phyloP scores from a whole-genome alignment of 371 early-diverging fungal species.

The Mucor racemosus region DNA sequence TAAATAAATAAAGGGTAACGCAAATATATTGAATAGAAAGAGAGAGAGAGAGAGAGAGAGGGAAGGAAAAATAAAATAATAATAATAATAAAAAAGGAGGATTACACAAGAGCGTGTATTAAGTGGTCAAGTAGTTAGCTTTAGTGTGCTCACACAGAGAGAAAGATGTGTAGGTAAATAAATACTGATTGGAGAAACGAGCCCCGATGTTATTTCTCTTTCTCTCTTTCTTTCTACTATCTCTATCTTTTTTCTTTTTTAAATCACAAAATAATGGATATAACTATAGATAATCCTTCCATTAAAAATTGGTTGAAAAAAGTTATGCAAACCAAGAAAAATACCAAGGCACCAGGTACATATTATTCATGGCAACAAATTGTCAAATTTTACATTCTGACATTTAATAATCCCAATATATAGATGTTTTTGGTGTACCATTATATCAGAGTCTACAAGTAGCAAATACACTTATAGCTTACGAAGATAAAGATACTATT shows the following conservation, averaged over 20 bases:
- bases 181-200: neutral
- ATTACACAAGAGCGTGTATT: constrained; percentile 17
- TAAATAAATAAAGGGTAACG: neutral
- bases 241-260: neutral
- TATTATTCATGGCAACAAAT: neutral
- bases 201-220: neutral
- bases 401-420: neutral
- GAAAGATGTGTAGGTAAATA: neutral
- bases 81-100: constrained; percentile 15
- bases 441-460: constrained; percentile 26
- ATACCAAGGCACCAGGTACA: constrained; percentile 9
- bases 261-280: neutral
- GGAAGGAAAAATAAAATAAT: neutral
- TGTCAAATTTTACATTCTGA: constrained; percentile 6
- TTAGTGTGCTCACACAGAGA: neutral
- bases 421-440: constrained; percentile 32
- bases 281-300: constrained; percentile 3
- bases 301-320: constrained; percentile 16
- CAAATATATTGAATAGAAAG: neutral
- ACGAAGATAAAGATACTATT: constrained; percentile 23
- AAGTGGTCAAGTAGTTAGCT: neutral
- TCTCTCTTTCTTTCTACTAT: neutral
- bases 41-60: neutral
- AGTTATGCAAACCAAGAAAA: constrained; percentile 7
- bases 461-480: constrained; percentile 29